phyloP scores from a whole-genome alignment of 78 protist species.

The Ministeria vibrans region DNA sequence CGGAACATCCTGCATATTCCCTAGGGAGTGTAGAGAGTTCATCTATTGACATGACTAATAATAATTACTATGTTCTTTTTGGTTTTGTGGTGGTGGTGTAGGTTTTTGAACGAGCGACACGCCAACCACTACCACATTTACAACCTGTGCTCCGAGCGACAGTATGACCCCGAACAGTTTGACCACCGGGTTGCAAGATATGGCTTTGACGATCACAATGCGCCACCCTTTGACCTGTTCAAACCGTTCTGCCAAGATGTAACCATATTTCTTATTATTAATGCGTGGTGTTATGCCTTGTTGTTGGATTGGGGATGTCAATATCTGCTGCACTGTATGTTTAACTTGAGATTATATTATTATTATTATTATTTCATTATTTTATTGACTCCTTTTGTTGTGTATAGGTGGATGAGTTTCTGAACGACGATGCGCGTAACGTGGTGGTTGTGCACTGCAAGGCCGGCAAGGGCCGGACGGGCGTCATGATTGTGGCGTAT shows the following conservation, averaged over 20 bases:
- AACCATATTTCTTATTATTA: too few species aligned
- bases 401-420: not conserved
- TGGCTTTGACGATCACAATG: conserved; percentile 65
- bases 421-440: not conserved
- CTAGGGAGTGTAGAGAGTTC: too few species aligned
- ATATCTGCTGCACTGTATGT: not conserved
- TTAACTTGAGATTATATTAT: not conserved
- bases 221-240: conserved; percentile 44
- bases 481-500: conserved; percentile 24
- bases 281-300: not conserved
- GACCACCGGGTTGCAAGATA: conserved; percentile 37
- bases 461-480: conserved; percentile 70
- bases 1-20: too few species aligned
- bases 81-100: not conserved
- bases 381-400: not conserved
- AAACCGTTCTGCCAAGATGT: conserved; percentile 8
- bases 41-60: too few species aligned
- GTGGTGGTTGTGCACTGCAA: conserved; percentile 47
- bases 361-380: not conserved
- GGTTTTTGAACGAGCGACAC: conserved; percentile 44
- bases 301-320: not conserved
- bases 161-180: conserved; percentile 59
- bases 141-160: conserved; percentile 74
- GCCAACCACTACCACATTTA: conserved; percentile 62
- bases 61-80: too few species aligned